A percentile compares a stretch with the other conserved stretches of the same genome.
Evolutionary conservation across 352 stramenopile genomes (phyloP).

Genomic region (Phytophthora citrophthora): DNA sequence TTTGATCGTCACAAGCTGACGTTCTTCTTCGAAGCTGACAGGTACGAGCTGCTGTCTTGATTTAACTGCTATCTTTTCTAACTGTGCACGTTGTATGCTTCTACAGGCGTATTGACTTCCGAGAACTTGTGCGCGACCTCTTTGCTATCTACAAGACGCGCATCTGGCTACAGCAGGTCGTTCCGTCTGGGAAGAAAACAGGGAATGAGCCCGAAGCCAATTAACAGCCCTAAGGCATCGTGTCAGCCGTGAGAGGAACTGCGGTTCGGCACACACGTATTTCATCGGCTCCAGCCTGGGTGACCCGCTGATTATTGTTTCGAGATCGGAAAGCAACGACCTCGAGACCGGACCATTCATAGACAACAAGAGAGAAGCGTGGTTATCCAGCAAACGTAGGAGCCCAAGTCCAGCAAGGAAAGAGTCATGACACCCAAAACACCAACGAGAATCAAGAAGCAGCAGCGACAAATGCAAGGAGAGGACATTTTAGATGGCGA

Average conservation of each 20-base stretch:
- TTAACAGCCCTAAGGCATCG: conserved; percentile 32
- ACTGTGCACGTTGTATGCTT: conserved; percentile 5
- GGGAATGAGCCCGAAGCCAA: conserved; percentile 63
- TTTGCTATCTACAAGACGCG: conserved; percentile 99
- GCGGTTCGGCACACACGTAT: conserved; percentile 16
- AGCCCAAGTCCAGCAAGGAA: conserved; percentile 15
- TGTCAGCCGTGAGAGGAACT: conserved; percentile 10
- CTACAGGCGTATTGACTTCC: conserved; percentile 95
- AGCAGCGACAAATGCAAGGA: conserved; percentile 36
- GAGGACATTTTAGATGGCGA: conserved; percentile 51
- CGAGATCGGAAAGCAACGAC: conserved; percentile 37
- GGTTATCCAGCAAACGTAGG: conserved; percentile 11
- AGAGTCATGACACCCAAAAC: conserved; percentile 7
- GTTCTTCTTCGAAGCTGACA: conserved; percentile 98
- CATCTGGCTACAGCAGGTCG: conserved; percentile 98
- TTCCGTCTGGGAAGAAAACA: conserved; percentile 75
- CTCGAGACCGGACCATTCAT: conserved; percentile 30
- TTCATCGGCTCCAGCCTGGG: conserved; percentile 23
- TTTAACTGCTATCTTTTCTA: not conserved
- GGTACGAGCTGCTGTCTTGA: conserved; percentile 44
- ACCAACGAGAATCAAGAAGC: conserved; percentile 31
- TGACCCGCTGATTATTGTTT: conserved; percentile 21
- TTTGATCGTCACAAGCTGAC: conserved; percentile 99
- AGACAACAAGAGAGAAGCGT: conserved; percentile 31
- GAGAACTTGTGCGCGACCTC: conserved; percentile 97